phyloP scores from a whole-genome alignment of 495 filamentous ascomycete species.

The Endocarpon pusillum region DNA sequence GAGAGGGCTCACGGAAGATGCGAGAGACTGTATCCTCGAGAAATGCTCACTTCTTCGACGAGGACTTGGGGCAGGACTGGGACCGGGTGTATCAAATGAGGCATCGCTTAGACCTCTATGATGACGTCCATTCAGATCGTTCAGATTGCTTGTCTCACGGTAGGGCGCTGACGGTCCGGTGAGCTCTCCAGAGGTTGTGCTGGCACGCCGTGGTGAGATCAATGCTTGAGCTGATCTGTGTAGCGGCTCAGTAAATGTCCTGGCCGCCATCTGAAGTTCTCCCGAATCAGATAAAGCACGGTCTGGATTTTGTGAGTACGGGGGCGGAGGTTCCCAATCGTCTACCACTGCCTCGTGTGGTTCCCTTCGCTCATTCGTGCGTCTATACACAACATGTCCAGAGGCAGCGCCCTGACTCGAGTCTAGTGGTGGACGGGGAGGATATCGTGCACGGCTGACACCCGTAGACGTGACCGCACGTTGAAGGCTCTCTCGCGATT shows the following conservation, averaged over 20 bases:
- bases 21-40: no score
- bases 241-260: constrained; percentile 6
- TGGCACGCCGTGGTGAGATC: constrained; percentile 8
- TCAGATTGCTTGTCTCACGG: no score
- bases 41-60: no score
- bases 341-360: constrained; percentile 85
- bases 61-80: no score
- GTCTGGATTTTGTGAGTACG: constrained; percentile 58
- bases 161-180: neutral
- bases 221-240: constrained; percentile 2
- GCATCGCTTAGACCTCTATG: no score
- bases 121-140: no score
- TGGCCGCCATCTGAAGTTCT: constrained; percentile 11
- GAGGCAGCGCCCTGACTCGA: constrained; percentile 10
- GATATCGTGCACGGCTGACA: constrained; percentile 45
- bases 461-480: constrained; percentile 67
- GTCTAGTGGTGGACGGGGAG: constrained; percentile 21
- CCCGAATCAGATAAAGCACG: constrained; percentile 38
- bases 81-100: no score
- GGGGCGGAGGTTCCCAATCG: constrained; percentile 87
- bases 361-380: constrained; percentile 46
- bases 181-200: constrained; percentile 8
- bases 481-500: constrained; percentile 54
- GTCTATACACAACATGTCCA: constrained; percentile 9
- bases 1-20: no score